Percentiles rank a stretch among this genome's conserved stretches.
These are phyloP conservation scores for Leccinum uliginosum DNA, from an alignment of 768 basidiomycete species.

Conservation along the genomic window DNA sequence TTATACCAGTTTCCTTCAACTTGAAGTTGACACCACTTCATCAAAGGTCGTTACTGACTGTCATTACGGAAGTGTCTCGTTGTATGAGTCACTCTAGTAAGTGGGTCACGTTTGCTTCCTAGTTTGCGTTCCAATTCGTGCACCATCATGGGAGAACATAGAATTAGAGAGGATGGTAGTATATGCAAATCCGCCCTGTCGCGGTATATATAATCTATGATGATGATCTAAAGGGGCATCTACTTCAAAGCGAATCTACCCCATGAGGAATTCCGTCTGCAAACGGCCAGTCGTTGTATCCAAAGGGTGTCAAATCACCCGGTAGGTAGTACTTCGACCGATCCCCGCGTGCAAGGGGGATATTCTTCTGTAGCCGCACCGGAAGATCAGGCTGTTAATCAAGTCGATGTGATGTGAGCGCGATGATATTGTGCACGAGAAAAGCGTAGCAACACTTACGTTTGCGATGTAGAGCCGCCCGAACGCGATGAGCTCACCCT, in stretches of 20 bases:
- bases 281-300: neutral
- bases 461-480: slow-evolving; percentile 21
- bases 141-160: neutral
- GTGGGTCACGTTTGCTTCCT: neutral
- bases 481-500: slow-evolving; percentile 25
- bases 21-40: too few species aligned
- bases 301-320: neutral
- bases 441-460: neutral
- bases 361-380: neutral
- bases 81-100: too few species aligned
- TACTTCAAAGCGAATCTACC: neutral
- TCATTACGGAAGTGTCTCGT: too few species aligned
- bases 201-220: neutral
- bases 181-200: neutral
- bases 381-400: neutral
- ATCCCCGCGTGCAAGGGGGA: neutral
- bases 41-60: too few species aligned
- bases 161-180: neutral
- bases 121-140: neutral
- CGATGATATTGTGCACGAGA: neutral
- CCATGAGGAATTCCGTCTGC: neutral
- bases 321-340: neutral
- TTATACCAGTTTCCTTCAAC: too few species aligned
- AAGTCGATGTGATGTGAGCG: neutral
- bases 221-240: neutral